Conservation (phyloP, 345 rosid species). For the Odontarrhena argentea region DNA sequence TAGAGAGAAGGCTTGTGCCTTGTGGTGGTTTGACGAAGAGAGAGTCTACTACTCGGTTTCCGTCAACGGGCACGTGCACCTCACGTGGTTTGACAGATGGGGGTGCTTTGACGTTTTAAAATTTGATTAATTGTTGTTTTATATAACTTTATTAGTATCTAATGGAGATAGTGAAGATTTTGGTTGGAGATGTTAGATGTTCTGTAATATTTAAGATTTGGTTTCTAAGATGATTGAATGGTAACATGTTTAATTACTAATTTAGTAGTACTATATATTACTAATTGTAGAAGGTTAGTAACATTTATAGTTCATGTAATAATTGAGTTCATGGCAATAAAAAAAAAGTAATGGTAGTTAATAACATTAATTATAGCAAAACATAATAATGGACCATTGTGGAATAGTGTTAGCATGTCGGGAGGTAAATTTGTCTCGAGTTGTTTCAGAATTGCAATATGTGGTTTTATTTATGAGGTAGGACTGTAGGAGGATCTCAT, state of each 20-base stretch:
- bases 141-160: background rate
- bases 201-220: background rate
- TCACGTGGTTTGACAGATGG: conserved; percentile 36
- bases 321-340: background rate
- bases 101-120: conserved; percentile 8
- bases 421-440: too few species aligned
- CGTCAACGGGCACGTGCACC: conserved; percentile 39
- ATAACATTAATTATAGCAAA: background rate
- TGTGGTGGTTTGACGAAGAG: conserved; percentile 32
- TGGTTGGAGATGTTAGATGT: conserved; percentile 16
- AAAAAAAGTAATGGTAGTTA: background rate
- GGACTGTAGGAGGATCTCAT: too few species aligned
- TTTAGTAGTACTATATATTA: too few species aligned
- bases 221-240: background rate
- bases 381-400: background rate
- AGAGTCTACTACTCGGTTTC: conserved; percentile 29
- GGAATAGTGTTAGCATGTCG: background rate
- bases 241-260: too few species aligned
- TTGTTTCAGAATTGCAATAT: too few species aligned
- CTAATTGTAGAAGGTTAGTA: too few species aligned
- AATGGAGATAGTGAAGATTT: conserved; percentile 9
- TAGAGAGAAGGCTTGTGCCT: conserved; percentile 26
- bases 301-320: background rate
- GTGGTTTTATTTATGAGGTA: too few species aligned
- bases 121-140: background rate